Conservation (phyloP, 2,329 filamentous ascomycete genomes). For the Fusarium staphyleae region DNA sequence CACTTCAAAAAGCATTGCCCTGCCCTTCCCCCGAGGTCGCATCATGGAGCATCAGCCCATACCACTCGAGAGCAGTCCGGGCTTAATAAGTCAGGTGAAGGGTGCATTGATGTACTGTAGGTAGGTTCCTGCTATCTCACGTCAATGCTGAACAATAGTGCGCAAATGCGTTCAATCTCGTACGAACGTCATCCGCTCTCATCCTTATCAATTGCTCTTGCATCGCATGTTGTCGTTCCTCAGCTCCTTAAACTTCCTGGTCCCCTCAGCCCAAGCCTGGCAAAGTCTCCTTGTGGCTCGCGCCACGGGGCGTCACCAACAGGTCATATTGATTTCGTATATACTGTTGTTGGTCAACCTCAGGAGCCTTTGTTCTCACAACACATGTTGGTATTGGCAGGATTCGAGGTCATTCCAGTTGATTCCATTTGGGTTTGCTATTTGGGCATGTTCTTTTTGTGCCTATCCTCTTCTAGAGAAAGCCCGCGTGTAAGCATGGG, state of each 20-base stretch:
- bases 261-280: conserved; percentile 24
- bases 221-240: conserved; percentile 14
- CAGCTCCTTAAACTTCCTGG: conserved; percentile 1
- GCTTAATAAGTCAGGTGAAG: conserved; percentile 4
- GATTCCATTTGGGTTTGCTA: background rate
- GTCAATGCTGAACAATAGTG: conserved; percentile 1
- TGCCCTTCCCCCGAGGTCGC: conserved; percentile 8
- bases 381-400: background rate
- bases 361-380: background rate
- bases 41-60: conserved; percentile 36
- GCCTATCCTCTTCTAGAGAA: background rate
- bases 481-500: conserved; percentile 19
- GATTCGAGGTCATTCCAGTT: conserved; percentile 7
- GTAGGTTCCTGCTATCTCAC: background rate
- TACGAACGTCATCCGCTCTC: conserved; percentile 20
- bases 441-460: too few species aligned
- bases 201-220: conserved; percentile 15
- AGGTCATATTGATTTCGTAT: conserved; percentile 29
- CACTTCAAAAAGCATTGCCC: conserved; percentile 6
- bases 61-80: conserved; percentile 6
- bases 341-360: conserved; percentile 19
- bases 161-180: conserved; percentile 24
- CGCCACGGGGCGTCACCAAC: conserved; percentile 39
- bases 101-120: too few species aligned
- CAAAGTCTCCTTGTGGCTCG: conserved; percentile 32